phyloP scores from a whole-genome alignment of 2,329 filamentous ascomycete genomes.

The Phyllosticta ampelicida region DNA sequence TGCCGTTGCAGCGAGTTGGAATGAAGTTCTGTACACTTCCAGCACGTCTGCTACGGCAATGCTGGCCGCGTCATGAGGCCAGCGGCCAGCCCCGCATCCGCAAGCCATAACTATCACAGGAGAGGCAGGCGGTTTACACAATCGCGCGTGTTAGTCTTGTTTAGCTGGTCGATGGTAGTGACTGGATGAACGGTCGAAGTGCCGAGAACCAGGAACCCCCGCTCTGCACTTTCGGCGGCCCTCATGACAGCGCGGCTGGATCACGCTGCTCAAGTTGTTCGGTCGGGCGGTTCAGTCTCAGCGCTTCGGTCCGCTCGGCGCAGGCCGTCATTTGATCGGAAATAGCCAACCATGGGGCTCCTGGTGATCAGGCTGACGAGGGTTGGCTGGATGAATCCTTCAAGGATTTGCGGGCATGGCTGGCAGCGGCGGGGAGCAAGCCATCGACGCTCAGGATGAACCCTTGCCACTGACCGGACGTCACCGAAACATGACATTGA shows the following conservation, averaged over 20 bases:
- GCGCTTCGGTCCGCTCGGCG: background rate
- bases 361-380: constrained; percentile 2
- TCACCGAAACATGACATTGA: background rate
- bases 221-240: background rate
- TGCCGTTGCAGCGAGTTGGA: background rate
- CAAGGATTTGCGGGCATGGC: background rate
- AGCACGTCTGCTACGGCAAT: background rate
- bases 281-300: background rate
- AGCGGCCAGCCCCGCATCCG: background rate
- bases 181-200: background rate
- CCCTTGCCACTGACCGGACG: background rate
- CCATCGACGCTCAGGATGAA: background rate
- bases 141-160: background rate
- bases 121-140: background rate
- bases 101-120: background rate
- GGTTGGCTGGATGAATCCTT: background rate
- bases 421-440: background rate
- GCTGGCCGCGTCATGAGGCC: background rate
- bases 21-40: background rate
- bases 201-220: background rate
- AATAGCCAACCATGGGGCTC: background rate
- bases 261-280: background rate
- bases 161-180: background rate
- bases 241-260: constrained; percentile 7
- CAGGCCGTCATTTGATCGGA: constrained; percentile 4